Base-by-base conservation (phyloP, 192 early-diverging fungal genomes). In the Entomortierella lignicola region DNA sequence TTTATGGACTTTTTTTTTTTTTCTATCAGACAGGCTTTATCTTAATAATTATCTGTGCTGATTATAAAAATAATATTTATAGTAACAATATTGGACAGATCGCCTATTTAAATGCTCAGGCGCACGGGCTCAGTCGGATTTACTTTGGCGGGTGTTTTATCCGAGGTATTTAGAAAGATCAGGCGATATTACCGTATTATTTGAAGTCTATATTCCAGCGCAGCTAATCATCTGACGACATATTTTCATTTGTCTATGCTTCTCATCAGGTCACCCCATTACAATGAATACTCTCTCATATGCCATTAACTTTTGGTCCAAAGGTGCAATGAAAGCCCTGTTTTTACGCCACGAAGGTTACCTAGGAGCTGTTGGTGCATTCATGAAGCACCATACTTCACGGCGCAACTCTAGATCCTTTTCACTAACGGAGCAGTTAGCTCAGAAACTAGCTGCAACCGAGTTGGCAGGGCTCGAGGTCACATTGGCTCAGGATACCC, bases 1-100 rank as follows among this genome's bases (percentile, higher is more conserved):
- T 37, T 10, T 37, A 4, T 7, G 10, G 34, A 37, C 34, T 4
- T 7, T 10, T 58, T 83, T 4, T 8, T 2, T 66, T 83, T 4
- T 8, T 2, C 60, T 8, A 11, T 60, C 20, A 47, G 13, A 30
- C 31, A 0, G 18, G 1, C 31, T 71, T 21, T 43, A 27, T 25
- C 15, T 31, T 23, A 55, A 7, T 52, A 12, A 80, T 17, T 71
- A 37, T 7, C 34, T 37, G 34, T 4, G 5, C 5, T 37, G 44
- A 47, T 20, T 15, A 15, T 43, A 47, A 25, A n/a, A 57, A 47
- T 47, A 47, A 27, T 25, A 55, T 48, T 66, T 2, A 26, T 80
- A 92, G 95, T 81, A 99, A 99, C 86, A 99, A 98, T 80, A 95
- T 99, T 88, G 97, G 98, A 12, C 98, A 99, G 81, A 98, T 99